Base-by-base conservation (phyloP, 2,329 filamentous ascomycete genomes). In the Pyrenophora graminea region DNA sequence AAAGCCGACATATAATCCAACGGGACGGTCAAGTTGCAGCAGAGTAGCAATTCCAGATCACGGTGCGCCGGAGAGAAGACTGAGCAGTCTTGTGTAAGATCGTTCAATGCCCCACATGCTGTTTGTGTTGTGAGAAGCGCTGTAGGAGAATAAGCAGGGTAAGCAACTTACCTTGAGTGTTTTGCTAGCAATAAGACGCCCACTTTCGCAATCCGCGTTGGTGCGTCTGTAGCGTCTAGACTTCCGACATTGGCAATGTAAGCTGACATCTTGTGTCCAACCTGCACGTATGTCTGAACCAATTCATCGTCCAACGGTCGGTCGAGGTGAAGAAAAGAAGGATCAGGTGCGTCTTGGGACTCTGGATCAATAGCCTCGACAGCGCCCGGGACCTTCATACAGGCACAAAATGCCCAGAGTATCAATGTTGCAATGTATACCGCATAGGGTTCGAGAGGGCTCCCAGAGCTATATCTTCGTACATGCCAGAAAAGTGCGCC, bases 271-370 rank as follows among this genome's bases (percentile, higher is more conserved):
- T 59, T 69, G 25, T 76, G 69, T 0, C 82, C 82, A 13, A 76
- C 71, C 9, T 77, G 71, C 0, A 85, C 80, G 61, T 81, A 85
- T 1, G 41, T 38, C 41, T 49, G 47, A 12, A 49, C 81, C 41
- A 84, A 73, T 58, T 84, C 82, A 61, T 85, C 82, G 54, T 84
- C 81, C 2, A 77, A 77, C 0, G 82, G 82, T 8, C 81, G 73
- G 48, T 85, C 82, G 0, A 85, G 69, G 15, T 80, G 76, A 32
- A 84, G 80, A 7, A 80, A 78, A 0, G 67, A 73, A 0, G 77
- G 74, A 15, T 74, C 70, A 1, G 63, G 62, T 9, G 44, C 40
- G 4, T 51, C 39, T 9, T 56, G 34, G 31, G 30, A 45, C 6
- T 51, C 51, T 13, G 19, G 27, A 0, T 37, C 42, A n/a, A 53